Base-by-base conservation (phyloP, 108 stramenopile species). In the Tribonema minus region DNA sequence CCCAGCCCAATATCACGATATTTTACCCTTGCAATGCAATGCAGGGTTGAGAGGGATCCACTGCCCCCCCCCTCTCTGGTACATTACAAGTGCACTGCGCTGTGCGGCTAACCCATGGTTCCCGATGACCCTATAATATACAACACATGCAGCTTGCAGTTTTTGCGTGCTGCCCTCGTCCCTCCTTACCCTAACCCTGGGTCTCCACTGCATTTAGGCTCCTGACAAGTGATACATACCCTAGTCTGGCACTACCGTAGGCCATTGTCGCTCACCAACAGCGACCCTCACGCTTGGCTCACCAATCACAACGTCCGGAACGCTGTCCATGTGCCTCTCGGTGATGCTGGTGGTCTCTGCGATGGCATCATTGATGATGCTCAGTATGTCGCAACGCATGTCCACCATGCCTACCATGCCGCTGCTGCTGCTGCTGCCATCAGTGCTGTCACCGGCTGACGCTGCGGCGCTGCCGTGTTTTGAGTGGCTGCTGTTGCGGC, bases 321-420 rank as follows among this genome's bases (percentile, higher is more conserved):
- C 37, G 20, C 61, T 25, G 34, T 58, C 71, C 27, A 72, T 59
- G 61, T 72, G 71, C 36, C 61, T 59, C 20, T 72, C 71, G 12
- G 71, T 72, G 61, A 72, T 72, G 37, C 61, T 59, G 27, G 61
- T 59, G 15, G 71, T 72, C 31, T 72, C 71, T 3, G 60, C 71
- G 61, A 25, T 46, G 15, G 9, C 15, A 12, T 46, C 6, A 46
- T 46, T 46, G 41, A 6, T 6, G 15, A 6, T 46, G 41, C 6
- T 12, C 6, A 46, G 41, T 46, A 46, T 46, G 15, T 46, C n/a
- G n/a, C n/a, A n/a, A n/a, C n/a, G n/a, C n/a, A n/a, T n/a, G n/a
- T n/a, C n/a, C n/a, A n/a, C n/a, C n/a, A n/a, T n/a, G n/a, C n/a
- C n/a, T n/a, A n/a, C n/a, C n/a, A n/a, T n/a, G n/a, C n/a, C n/a